Percentiles rank a stretch among this genome's conserved stretches.
Evolutionary conservation across 2,329 filamentous ascomycete genomes (phyloP).

Genomic region (Fusarium verrucosum): DNA sequence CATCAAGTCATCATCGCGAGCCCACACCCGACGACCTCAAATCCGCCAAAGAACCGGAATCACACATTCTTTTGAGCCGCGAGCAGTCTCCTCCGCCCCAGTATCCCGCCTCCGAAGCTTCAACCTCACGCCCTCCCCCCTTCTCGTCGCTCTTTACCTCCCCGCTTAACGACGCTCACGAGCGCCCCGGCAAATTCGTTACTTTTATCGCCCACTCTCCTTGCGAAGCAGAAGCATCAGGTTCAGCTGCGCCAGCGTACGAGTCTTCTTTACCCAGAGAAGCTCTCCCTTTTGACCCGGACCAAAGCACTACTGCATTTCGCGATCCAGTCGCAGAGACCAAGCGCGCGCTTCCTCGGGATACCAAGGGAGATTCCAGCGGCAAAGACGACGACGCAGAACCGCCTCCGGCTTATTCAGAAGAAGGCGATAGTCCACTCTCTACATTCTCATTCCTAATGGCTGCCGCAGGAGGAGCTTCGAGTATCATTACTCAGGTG

Average conservation of each 20-base stretch:
- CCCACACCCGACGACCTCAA: conserved; percentile 36
- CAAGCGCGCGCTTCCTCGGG: conserved; percentile 83
- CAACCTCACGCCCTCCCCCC: conserved; percentile 63
- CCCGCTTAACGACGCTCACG: conserved; percentile 48
- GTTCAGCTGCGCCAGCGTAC: conserved; percentile 65
- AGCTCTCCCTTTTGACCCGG: conserved; percentile 51
- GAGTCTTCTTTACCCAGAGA: conserved; percentile 50
- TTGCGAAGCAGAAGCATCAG: conserved; percentile 46
- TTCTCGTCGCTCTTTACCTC: conserved; percentile 69
- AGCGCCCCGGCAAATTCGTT: conserved; percentile 47
- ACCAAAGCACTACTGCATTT: conserved; percentile 52
- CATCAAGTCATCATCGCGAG: conserved; percentile 40
- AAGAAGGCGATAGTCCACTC: conserved; percentile 93
- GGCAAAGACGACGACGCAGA: conserved; percentile 86
- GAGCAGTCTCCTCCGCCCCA: conserved; percentile 66
- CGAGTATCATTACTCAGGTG: conserved; percentile 99
- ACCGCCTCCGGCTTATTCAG: conserved; percentile 94
- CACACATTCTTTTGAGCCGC: conserved; percentile 44
- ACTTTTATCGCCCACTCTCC: conserved; percentile 42
- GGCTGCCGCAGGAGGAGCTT: conserved; percentile 94
- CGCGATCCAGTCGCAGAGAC: conserved; percentile 73
- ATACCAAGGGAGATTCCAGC: conserved; percentile 79
- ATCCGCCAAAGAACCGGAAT: conserved; percentile 36
- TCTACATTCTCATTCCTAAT: conserved; percentile 95
- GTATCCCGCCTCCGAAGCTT: conserved; percentile 66